Base-by-base conservation (phyloP, 2,329 filamentous ascomycete genomes). In the Aureobasidium lini region DNA sequence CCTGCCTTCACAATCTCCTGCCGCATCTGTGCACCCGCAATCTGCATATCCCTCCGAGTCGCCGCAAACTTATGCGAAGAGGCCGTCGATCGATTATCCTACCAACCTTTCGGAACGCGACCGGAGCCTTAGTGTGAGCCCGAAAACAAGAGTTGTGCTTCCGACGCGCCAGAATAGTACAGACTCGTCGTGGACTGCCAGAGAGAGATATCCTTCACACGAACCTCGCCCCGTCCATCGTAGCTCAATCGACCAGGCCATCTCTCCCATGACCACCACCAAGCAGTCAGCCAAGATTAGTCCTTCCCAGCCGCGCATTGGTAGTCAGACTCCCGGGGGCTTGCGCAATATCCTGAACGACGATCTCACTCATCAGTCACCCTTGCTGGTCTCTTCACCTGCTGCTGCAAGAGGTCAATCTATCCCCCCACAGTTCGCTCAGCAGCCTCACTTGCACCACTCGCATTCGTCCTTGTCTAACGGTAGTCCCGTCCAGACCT, bases 71-170 rank as follows among this genome's bases (percentile, higher is more conserved):
- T 65, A 64, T 36, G 60, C 59, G 8, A 63, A 63, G 47, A 54
- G 62, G 8, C 50, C 59, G n/a, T 63, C 62, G 2, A 68, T 67
- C 46, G 68, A 71, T 18, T 68, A 75, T 44, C 76, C 79, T 6
- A 48, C 43, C 28, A 48, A 37, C 6, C 7, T 39, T 1, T 79
- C 79, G 63, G 86, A 90, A 59, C 82, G 87, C 66, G 88, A 89
- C 62, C 78, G 81, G 52, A 89, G 86, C 69, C 72, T 87, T 57
- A 92, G 88, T 68, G 84, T 93, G 53, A 93, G 88, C 70, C 89
- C 90, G 32, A 91, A 90, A 74, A 90, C 88, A 37, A 70, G 70
- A 44, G 61, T 70, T 5, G 66, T 65, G 15, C 67, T 57, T 7
- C 54, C 54, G 15, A 47, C 67, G 29, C 64, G 70, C 44, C 67